These are phyloP conservation scores for Pseudogymnoascus sp. DNA, from an alignment of 2,329 filamentous ascomycete genomes.

Conservation along the genomic window DNA sequence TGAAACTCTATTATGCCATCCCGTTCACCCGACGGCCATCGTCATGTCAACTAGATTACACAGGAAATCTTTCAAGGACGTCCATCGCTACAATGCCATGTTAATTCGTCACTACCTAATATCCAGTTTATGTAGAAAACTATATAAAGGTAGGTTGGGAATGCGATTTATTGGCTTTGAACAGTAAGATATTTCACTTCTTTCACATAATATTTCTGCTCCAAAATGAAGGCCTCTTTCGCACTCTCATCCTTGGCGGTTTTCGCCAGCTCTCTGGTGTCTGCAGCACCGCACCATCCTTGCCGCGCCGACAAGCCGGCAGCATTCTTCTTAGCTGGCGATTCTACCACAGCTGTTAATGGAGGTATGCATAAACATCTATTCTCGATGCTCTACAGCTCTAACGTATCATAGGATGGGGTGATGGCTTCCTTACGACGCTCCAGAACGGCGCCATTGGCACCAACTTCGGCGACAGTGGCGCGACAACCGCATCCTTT, in stretches of 20 bases:
- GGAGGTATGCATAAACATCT: background rate
- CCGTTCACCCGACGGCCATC: background rate
- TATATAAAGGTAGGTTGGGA: background rate
- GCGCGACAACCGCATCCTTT: conserved; percentile 36
- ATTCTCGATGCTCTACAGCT: no score
- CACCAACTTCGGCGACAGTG: conserved; percentile 37
- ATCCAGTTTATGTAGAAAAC: background rate
- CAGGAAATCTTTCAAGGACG: background rate
- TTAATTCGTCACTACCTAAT: background rate
- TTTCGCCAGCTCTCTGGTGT: background rate
- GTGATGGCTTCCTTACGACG: conserved; percentile 37
- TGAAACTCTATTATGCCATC: conserved; percentile 3
- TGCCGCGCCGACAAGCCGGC: conserved; percentile 17
- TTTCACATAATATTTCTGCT: background rate
- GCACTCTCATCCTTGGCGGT: background rate
- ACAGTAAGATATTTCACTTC: background rate
- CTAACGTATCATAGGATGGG: conserved; percentile 32
- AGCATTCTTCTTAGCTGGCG: conserved; percentile 30
- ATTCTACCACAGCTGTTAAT: conserved; percentile 27
- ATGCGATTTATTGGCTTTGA: background rate
- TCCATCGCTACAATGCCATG: conserved; percentile 1
- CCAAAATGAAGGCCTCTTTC: conserved; percentile 1
- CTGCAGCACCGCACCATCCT: background rate
- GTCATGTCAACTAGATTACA: background rate
- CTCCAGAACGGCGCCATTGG: conserved; percentile 34